Evolutionary conservation across 768 basidiomycete genomes (phyloP), one percentile per base, ranked within the genome.

Genomic region (Auriscalpium vulgare): DNA sequence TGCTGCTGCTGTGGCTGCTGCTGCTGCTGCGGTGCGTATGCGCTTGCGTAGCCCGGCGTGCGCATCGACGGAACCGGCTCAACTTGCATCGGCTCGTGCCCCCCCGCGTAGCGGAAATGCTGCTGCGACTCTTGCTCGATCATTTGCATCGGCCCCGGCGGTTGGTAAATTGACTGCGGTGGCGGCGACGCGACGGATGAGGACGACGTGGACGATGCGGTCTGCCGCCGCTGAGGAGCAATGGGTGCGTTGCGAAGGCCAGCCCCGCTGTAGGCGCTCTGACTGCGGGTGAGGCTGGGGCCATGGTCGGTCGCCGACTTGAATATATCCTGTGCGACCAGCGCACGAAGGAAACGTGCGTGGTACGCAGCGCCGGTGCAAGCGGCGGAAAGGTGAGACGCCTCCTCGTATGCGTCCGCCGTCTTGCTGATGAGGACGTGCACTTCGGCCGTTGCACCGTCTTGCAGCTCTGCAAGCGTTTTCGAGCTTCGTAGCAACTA

Each of bases 351-450:
- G 71, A 93, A 93, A 51, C 89, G 85, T 43, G 87, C 82, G 63
- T 92, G 90, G 59, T 84, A 84, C 37, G 82, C 82, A n/a, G 85
- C 84, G 16, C 83, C 80, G 44, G 80, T 81, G 34, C 83, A 81
- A 29, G 81, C 78, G 5, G 80, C 75, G 16, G 82, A 81, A 47
- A 81, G 69, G 37, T 76, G 70, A 10, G 87, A 84, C 14, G 87
- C 86, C 55, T 85, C 84, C 51, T 85, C 78, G 66, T 91, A 92
- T 0, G 88, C 87, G 61, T 88, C 84, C 10, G 88, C 88, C 5
- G 88, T 84, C 63, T 81, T 78, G 47, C 76, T 73, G 59, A 92
- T 90, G 11, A 81, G 71, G 9, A 70, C 63, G 64, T 90, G 79
- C 16, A 91, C 86, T 56, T 89, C 81, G 47, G 80, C 75, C 4